Evolutionary conservation across 176 grass and related monocot species (phyloP).

Genomic region (Zea luxurians): DNA sequence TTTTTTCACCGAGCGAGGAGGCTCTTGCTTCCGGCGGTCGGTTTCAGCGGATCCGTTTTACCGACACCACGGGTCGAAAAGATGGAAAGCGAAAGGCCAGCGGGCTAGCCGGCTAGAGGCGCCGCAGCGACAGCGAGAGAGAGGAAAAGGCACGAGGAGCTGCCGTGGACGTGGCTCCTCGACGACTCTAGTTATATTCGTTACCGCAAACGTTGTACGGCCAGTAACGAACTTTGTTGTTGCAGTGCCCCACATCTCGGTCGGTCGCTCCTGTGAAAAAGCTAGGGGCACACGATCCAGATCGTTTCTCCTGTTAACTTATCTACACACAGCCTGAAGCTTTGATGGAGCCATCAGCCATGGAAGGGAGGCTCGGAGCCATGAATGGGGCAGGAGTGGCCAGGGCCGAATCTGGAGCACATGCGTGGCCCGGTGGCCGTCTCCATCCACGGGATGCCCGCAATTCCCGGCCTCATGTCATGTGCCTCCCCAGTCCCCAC

Average conservation of each 20-base stretch:
- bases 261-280: not conserved
- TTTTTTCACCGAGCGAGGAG: not conserved
- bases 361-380: not conserved
- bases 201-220: not conserved
- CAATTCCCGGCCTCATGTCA: constrained; percentile 55
- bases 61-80: not conserved
- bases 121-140: not conserved
- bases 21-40: not conserved
- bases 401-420: constrained; percentile 60
- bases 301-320: not conserved
- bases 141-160: not conserved
- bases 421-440: constrained; percentile 51
- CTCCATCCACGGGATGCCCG: constrained; percentile 59
- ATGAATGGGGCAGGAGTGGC: not conserved
- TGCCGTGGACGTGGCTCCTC: not conserved
- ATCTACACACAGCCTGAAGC: not conserved
- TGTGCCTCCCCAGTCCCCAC: constrained; percentile 30
- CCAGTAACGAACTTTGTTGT: not conserved
- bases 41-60: not conserved
- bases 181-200: not conserved
- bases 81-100: constrained; percentile 25
- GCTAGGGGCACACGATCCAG: not conserved
- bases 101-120: too few species aligned
- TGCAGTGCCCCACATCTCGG: too few species aligned
- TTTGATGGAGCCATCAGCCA: not conserved